These are phyloP conservation scores for Xerocomus spinulosus DNA, from an alignment of 768 basidiomycete genomes.

Conservation along the genomic window DNA sequence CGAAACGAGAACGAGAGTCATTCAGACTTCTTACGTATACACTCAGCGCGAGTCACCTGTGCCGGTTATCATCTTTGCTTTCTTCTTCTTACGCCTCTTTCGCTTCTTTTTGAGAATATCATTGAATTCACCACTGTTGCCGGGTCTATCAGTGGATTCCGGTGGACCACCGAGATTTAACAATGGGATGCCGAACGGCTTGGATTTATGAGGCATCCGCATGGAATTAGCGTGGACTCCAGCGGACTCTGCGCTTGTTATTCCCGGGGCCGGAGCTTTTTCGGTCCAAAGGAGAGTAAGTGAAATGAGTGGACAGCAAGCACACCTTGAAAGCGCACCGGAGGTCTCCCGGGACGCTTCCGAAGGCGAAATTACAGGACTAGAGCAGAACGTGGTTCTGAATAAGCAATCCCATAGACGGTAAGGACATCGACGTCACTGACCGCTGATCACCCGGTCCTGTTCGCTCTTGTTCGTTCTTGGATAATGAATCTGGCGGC, in stretches of 20 bases:
- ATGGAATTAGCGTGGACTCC: slow-evolving; percentile 3
- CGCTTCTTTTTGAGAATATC: slow-evolving; percentile 49
- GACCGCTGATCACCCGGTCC: neutral
- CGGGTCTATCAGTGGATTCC: slow-evolving; percentile 16
- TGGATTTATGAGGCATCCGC: slow-evolving; percentile 10
- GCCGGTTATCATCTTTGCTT: slow-evolving; percentile 30
- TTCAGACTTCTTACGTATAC: slow-evolving; percentile 12
- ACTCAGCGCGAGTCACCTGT: slow-evolving; percentile 15
- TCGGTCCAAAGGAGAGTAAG: slow-evolving; percentile 11
- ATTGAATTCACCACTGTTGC: slow-evolving; percentile 10
- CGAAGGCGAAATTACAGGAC: slow-evolving; percentile 1
- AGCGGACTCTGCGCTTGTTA: slow-evolving; percentile 1
- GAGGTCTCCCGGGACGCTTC: slow-evolving; percentile 5
- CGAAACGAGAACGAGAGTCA: neutral
- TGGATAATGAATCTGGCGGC: slow-evolving; percentile 5
- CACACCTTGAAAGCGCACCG: slow-evolving; percentile 16
- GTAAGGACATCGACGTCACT: slow-evolving; percentile 3
- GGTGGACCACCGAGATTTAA: slow-evolving; percentile 55
- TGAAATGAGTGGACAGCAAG: slow-evolving; percentile 5
- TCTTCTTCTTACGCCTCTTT: slow-evolving; percentile 52
- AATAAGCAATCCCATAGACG: slow-evolving; percentile 2
- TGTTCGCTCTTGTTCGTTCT: slow-evolving; percentile 5
- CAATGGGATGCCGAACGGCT: slow-evolving; percentile 34
- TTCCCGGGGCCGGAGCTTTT: slow-evolving; percentile 16
- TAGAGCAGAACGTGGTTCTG: slow-evolving; percentile 4